Percentiles rank a stretch among this genome's conserved stretches.
Evolutionary conservation across 805 yeast genomes (phyloP).

Genomic region (Starmerella khaoyaiensis): DNA sequence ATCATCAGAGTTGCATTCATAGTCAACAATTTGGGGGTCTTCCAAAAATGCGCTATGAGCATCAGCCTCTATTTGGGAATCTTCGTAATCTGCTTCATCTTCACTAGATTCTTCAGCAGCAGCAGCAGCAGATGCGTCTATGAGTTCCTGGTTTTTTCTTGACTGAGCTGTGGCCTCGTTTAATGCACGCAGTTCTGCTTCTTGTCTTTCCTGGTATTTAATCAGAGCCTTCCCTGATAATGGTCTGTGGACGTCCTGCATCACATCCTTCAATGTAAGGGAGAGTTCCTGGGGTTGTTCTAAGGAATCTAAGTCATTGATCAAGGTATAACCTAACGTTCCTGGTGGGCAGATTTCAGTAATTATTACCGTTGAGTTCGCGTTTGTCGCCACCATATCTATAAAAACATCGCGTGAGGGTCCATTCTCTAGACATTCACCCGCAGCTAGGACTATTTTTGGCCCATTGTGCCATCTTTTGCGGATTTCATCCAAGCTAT

Average conservation of each 20-base stretch:
- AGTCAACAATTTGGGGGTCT: slow-evolving; percentile 33
- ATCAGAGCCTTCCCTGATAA: slow-evolving; percentile 29
- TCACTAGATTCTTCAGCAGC: slow-evolving; percentile 21
- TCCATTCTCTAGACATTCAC: slow-evolving; percentile 53
- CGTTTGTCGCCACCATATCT: slow-evolving; percentile 43
- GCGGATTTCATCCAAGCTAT: slow-evolving; percentile 25
- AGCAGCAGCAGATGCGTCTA: slow-evolving; percentile 28
- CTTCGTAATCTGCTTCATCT: slow-evolving; percentile 27
- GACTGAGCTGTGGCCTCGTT: slow-evolving; percentile 27
- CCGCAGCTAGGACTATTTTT: slow-evolving; percentile 68
- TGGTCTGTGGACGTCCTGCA: slow-evolving; percentile 20
- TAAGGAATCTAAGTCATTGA: slow-evolving; percentile 25
- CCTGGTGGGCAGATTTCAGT: slow-evolving; percentile 49
- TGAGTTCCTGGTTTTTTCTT: slow-evolving; percentile 29
- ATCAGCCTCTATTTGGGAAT: slow-evolving; percentile 17
- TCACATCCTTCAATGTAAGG: slow-evolving; percentile 6
- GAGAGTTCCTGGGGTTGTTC: slow-evolving; percentile 9
- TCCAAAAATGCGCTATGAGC: slow-evolving; percentile 24
- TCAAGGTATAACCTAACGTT: slow-evolving; percentile 40
- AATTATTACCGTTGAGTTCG: slow-evolving; percentile 55
- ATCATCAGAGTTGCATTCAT: slow-evolving; percentile 27
- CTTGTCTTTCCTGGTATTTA: slow-evolving; percentile 21
- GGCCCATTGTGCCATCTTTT: slow-evolving; percentile 30
- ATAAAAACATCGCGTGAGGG: slow-evolving; percentile 32
- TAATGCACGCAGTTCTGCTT: slow-evolving; percentile 19